Evolutionary conservation across 139 green algal species (phyloP).

Genomic region (Picochlorum costavermella): DNA sequence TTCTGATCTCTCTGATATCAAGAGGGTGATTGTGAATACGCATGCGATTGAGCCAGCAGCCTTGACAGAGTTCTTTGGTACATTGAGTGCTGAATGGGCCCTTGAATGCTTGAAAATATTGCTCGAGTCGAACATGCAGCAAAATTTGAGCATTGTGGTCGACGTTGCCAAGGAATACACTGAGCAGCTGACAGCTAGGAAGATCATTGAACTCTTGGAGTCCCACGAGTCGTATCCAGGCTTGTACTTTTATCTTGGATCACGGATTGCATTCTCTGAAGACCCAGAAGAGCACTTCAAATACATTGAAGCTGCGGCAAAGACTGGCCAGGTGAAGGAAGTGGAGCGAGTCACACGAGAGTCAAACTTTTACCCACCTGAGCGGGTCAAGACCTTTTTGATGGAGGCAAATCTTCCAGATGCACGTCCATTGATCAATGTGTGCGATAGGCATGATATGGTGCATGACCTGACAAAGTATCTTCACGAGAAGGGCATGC

Average conservation of each 20-base stretch:
- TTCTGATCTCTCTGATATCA: conserved; percentile 95
- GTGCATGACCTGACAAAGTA: conserved; percentile 90
- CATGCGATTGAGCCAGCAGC: conserved; percentile 89
- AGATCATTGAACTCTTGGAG: conserved; percentile 90
- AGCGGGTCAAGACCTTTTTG: conserved; percentile 88
- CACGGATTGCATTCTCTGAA: conserved; percentile 76
- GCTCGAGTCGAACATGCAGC: conserved; percentile 75
- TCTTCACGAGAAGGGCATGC: conserved; percentile 85
- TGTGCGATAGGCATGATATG: conserved; percentile 96
- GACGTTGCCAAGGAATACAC: conserved; percentile 97
- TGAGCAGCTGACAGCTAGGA: conserved; percentile 77
- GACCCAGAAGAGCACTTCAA: conserved; percentile 96
- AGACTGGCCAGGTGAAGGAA: conserved; percentile 81
- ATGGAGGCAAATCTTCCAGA: conserved; percentile 99
- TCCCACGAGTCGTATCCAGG: conserved; percentile 81
- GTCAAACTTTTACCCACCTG: conserved; percentile 80
- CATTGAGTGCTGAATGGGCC: conserved; percentile 89
- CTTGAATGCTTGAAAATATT: conserved; percentile 77
- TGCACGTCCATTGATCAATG: conserved; percentile 96
- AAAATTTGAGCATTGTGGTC: conserved; percentile 84
- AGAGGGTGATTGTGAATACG: conserved; percentile 93
- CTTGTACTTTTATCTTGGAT: conserved; percentile 95
- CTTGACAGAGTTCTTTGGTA: conserved; percentile 94
- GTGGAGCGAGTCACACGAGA: conserved; percentile 97
- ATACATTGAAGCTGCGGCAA: conserved; percentile 97